Evolutionary conservation across 257 asterid species (phyloP), one percentile per base, ranked within the genome.

Genomic region (Fraxinus pennsylvanica): DNA sequence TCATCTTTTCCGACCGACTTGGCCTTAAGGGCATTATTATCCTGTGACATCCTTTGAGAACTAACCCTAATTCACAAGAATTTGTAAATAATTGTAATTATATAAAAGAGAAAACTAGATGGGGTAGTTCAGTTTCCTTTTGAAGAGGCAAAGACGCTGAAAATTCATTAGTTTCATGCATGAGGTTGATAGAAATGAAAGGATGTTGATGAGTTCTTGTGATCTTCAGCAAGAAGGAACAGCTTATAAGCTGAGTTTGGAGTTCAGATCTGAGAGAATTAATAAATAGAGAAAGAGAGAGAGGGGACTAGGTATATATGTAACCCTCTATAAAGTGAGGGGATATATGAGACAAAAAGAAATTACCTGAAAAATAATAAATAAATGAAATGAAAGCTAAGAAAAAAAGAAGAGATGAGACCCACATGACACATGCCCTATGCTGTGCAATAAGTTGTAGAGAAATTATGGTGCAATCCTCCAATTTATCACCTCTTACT

Each of bases 131-230:
- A 74, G 88, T 91, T 91, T 83, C 92, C 87, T 84, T 75, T 63
- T 1, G 83, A 19, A 77, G 88, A 87, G 90, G 93, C 79, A 87
- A 89, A 81, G 82, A 80, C 63, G 65, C 61, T 32, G 68, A 66
- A 79, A 78, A 86, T 84, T 90, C 84, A 89, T 85, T 85, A 85
- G 83, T 87, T 88, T 92, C 97, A 91, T 91, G 97, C 94, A 88
- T 85, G 89, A 86, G 78, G 85, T 81, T 87, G 86, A 80, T 77
- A 68, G 85, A 79, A 71, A 79, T 45, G 80, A 77, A 82, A 81
- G 69, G 90, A 78, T 80, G 90, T 84, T 84, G 91, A 89, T 85
- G 83, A 85, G 76, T 4, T 78, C 97, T 80, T 90, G 96, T 90
- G 97, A 94, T 79, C 78, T 88, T 83, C 96, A 89, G 88, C 93